phyloP scores from a whole-genome alignment of 106 monocot species.

The Dendrobium catenatum region DNA sequence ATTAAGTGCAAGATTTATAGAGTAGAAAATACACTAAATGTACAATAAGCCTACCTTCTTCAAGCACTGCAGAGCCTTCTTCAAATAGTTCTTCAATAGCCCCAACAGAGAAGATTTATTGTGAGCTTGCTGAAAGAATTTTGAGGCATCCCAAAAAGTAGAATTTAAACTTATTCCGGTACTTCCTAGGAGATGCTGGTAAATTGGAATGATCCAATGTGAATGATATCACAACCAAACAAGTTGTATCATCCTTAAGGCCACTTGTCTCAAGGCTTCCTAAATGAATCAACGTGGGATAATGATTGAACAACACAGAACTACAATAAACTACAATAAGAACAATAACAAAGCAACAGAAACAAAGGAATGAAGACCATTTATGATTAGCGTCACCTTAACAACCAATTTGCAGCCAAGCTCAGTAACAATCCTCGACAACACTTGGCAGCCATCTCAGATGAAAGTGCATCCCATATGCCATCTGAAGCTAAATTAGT shows the following conservation, averaged over 20 bases:
- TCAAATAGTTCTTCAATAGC: slow-evolving; percentile 90
- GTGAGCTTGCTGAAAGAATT: slow-evolving; percentile 29
- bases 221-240: slow-evolving; percentile 79
- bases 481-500: slow-evolving; percentile 95
- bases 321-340: slow-evolving; percentile 11
- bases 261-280: slow-evolving; percentile 93
- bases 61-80: slow-evolving; percentile 91
- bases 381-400: slow-evolving; percentile 45
- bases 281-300: slow-evolving; percentile 13
- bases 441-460: slow-evolving; percentile 69
- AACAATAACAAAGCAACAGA: background rate
- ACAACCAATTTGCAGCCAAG: slow-evolving; percentile 91
- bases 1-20: background rate
- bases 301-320: slow-evolving; percentile 2
- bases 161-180: slow-evolving; percentile 64
- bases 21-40: background rate
- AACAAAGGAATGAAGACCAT: background rate
- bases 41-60: slow-evolving; percentile 47
- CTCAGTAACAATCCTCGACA: slow-evolving; percentile 80
- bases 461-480: slow-evolving; percentile 90
- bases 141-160: slow-evolving; percentile 56
- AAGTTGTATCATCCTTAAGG: slow-evolving; percentile 97
- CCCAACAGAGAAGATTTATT: slow-evolving; percentile 50
- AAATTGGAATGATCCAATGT: slow-evolving; percentile 40
- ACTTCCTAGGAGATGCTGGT: slow-evolving; percentile 41